Percentiles rank a stretch among this genome's conserved stretches.
phyloP scores from a whole-genome alignment of 2,329 filamentous ascomycete genomes.

The Beauveria bassiana region DNA sequence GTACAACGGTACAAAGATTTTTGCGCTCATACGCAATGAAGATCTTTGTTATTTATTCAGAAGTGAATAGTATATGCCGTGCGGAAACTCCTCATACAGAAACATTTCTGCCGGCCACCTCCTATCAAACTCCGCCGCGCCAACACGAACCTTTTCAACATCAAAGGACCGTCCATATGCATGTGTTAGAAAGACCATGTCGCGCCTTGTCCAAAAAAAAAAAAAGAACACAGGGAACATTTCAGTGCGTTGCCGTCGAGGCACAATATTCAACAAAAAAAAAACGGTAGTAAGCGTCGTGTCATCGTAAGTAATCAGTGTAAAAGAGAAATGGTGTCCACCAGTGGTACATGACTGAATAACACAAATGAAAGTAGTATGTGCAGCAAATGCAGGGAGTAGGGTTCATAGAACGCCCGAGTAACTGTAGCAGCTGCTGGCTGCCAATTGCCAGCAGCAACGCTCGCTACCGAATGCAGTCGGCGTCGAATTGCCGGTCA shows the following conservation, averaged over 20 bases:
- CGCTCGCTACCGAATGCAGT: background rate
- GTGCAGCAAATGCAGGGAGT: background rate
- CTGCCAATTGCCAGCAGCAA: background rate
- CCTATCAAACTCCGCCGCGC: background rate
- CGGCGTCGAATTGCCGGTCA: background rate
- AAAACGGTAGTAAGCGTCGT: background rate
- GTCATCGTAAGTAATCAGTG: background rate
- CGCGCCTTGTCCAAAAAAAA: background rate
- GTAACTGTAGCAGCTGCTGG: background rate
- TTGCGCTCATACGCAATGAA: background rate
- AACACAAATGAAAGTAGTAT: background rate
- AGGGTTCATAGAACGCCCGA: background rate
- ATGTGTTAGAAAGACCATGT: background rate
- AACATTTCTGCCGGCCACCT: background rate
- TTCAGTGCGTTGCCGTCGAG: background rate
- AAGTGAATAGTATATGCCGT: background rate
- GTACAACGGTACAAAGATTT: no score
- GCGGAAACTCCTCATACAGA: background rate
- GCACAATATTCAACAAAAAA: background rate
- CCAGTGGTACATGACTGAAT: background rate
- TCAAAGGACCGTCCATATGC: background rate
- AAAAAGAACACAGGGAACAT: background rate
- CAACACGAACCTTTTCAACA: background rate
- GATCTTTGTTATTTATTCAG: background rate
- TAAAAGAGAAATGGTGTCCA: background rate